Base-by-base conservation (phyloP, 1,139 yeast species). In the Magnusiomyces fungicola region DNA sequence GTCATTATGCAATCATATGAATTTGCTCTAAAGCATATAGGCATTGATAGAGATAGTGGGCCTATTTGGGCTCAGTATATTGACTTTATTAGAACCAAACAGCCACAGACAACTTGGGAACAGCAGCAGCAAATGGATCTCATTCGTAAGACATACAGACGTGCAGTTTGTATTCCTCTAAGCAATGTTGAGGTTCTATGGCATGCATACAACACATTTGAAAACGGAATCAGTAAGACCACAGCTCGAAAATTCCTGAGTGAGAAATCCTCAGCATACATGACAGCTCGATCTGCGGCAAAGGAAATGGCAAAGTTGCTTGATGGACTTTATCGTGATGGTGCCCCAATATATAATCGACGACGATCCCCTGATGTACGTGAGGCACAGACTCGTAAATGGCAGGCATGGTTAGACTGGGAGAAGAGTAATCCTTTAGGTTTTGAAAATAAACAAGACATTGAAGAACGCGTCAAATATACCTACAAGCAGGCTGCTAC, bases 201-300 rank as follows among this genome's bases (percentile, higher is more conserved):
- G 98, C 72, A 79, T 52, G 80, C 73, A 46, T 92, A 89, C 64
- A 83, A 87, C 30, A 72, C 75, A 53, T 92, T 95, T 81, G 97
- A 92, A 65, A 85, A 81, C 57, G 83, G 80, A 45, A 69, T 83
- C 21, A 85, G 83, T 61, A 74, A 84, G 29, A 71, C 82, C 24
- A 85, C 94, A 4, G 94, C 97, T 2, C 79, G 95, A 60, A 88
- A 88, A 64, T 83, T 84, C 62, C 81, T 90, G 51, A 82, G 86
- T 38, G 97, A 90, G 58, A 76, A 80, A 55, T 83, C 95, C 16
- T 81, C 88, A 2, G 83, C 80, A n/a, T 92, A 89, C 63, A 87
- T 90, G 96, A 80, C 79, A 54, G 94, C 96, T 0, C 74, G 97
- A 56, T 79, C 95, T 0, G 74, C 87, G 70, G 78, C 80, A 53